Conservation (phyloP, 345 rosid genomes). For the Adansonia digitata region DNA sequence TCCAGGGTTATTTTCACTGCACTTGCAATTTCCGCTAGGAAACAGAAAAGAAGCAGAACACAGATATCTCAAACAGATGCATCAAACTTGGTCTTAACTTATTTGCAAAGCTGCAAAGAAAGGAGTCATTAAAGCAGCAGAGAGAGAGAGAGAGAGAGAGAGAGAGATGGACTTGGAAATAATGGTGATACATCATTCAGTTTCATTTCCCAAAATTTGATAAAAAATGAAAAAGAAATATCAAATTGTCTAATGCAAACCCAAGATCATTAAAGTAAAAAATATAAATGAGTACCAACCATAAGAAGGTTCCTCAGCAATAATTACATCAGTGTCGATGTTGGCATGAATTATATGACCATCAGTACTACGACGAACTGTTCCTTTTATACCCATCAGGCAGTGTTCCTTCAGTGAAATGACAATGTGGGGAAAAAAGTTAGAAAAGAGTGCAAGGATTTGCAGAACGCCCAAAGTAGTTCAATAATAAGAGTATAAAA, state of each 20-base stretch:
- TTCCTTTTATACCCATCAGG: constrained; percentile 99
- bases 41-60: neutral
- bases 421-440: constrained; percentile 4
- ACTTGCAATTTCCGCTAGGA: neutral
- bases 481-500: neutral
- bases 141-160: constrained; percentile 10
- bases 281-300: constrained; percentile 46
- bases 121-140: neutral
- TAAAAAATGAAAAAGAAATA: neutral
- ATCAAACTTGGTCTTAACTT: neutral
- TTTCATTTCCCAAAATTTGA: neutral
- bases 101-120: neutral
- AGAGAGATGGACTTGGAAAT: neutral
- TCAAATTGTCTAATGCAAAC: neutral
- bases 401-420: constrained; percentile 76
- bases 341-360: constrained; percentile 99
- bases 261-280: neutral
- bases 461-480: constrained; percentile 5
- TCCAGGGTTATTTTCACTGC: neutral
- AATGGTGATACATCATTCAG: neutral
- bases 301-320: constrained; percentile 95
- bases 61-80: neutral
- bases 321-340: constrained; percentile 95
- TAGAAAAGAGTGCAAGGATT: neutral
- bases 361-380: constrained; percentile 96